Base-by-base conservation (phyloP, 1,284 basidiomycete genomes). In the Malassezia furfur region DNA sequence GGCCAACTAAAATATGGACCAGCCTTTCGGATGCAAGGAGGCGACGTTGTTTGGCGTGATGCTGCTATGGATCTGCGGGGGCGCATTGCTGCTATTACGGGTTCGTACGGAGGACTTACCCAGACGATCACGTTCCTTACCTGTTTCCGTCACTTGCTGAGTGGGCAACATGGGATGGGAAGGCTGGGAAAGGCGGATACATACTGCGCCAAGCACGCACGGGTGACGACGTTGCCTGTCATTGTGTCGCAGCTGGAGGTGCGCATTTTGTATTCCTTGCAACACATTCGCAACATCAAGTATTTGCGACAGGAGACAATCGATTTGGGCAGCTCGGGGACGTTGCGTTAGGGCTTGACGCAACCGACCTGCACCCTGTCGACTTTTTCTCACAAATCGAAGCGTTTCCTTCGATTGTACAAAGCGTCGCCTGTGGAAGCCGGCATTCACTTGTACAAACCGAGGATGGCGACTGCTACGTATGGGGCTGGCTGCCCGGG, bases 321-420 rank as follows among this genome's bases (percentile, higher is more conserved):
- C 39, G 52, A 2, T 49, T 44, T 45, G 38, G 52, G 8, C 52
- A 54, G 35, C 46, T 54, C 1, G 52, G 52, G 9, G n/a, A 30
- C 1, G 7, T 36, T 25, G 21, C 25, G 25, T 28, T 28, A 28
- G 25, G 25, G 3, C 25, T 28, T 28, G 25, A n/a, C 22, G 12
- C n/a, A 15, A 34, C 5, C 11, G n/a, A 28, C 35, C 14, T 25
- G 36, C 25, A 28, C 10, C 19, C 30, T 8, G 22, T 54, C 9
- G 11, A 38, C 1, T 54, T 43, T 21, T 54, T 54, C 35, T 54
- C 47, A 1, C 7, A 15, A n/a, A 9, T 9, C 2, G 32, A 54
- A 44, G 47, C 30, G 2, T 54, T 54, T 22, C 32, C 46, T 28
- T 8, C 22, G 14, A 11, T 14, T 7, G 19, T 54, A 5, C 9